Evolutionary conservation across 345 rosid genomes (phyloP), one percentile per base, ranked within the genome.

Genomic region (Mercurialis annua): DNA sequence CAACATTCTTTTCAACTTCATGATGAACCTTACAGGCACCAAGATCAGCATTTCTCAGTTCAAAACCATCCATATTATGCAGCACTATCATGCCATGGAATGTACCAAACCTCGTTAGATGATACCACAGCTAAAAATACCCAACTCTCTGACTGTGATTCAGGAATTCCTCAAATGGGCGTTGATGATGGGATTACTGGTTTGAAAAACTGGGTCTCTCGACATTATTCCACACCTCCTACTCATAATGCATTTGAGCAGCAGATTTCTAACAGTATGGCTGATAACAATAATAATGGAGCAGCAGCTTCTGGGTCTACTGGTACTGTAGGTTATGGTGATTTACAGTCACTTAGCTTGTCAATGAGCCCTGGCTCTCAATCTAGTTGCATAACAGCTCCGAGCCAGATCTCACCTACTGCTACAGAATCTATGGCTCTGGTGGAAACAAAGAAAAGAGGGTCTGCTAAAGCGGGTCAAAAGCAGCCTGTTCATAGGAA

Each of bases 401-500:
- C 71, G 2, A 67, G 59, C 34, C 78, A 74, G 72, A 73, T 73
- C 56, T 76, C 82, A 14, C 64, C 89, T 18, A 71, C 64, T 18
- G 53, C 29, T 21, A 16, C 71, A 17, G 85, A 83, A 15, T 66
- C 75, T 68, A 77, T 72, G 54, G 69, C 76, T 59, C 50, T 78
- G 47, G 87, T 78, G 47, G 87, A 79, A 36, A 71, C 85, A 23
- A 89, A 86, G 84, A 89, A 86, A 82, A 80, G 92, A 59, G 84
- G 82, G 3, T 64, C 77, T 14, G 76, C 73, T 18, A 87, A 81
- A 64, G 81, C 59, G 65, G 84, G 81, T 43, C 81, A 82, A 68
- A 86, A 85, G 76, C 92, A 82, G 68, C 82, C 96, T 49, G 88
- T 86, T 62, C 92, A 86, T 71, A 78, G 88, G 59, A 92, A 92